Evolutionary conservation across 2,329 filamentous ascomycete species (phyloP).

Genomic region (Colletotrichum eleusines): DNA sequence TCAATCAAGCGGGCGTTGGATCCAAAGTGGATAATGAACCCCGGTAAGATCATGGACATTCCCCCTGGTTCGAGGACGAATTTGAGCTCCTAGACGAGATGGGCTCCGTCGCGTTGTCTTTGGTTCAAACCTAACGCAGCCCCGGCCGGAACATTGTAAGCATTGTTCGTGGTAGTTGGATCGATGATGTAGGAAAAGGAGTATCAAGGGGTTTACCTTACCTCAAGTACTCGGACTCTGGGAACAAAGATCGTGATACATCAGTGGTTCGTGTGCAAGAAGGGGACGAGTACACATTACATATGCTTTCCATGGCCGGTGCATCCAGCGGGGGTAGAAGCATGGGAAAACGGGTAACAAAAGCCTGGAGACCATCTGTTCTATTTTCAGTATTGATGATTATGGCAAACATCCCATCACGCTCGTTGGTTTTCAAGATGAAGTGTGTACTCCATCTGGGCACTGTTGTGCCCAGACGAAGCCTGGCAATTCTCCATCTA

Average conservation of each 20-base stretch:
- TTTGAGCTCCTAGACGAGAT: not conserved
- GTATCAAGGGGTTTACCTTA: no score
- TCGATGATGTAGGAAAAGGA: not conserved
- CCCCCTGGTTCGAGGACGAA: conserved; percentile 51
- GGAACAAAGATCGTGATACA: not conserved
- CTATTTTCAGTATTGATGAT: not conserved
- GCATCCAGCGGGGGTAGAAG: not conserved
- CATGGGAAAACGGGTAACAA: conserved; percentile 8
- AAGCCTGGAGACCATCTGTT: not conserved
- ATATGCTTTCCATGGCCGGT: not conserved
- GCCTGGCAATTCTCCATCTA: not conserved
- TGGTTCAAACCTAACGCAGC: not conserved
- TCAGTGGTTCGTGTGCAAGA: not conserved
- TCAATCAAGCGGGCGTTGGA: conserved; percentile 86
- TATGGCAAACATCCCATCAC: no score
- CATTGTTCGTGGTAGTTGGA: not conserved
- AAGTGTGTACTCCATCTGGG: not conserved
- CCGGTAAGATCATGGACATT: conserved; percentile 89
- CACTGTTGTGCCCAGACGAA: not conserved
- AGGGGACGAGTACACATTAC: not conserved
- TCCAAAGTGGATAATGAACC: conserved; percentile 90
- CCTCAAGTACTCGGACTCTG: not conserved
- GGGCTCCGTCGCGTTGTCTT: not conserved
- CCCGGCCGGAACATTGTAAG: not conserved
- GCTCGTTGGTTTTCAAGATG: not conserved